phyloP scores from a whole-genome alignment of 2,329 filamentous ascomycete genomes.

The Fusarium longipes region DNA sequence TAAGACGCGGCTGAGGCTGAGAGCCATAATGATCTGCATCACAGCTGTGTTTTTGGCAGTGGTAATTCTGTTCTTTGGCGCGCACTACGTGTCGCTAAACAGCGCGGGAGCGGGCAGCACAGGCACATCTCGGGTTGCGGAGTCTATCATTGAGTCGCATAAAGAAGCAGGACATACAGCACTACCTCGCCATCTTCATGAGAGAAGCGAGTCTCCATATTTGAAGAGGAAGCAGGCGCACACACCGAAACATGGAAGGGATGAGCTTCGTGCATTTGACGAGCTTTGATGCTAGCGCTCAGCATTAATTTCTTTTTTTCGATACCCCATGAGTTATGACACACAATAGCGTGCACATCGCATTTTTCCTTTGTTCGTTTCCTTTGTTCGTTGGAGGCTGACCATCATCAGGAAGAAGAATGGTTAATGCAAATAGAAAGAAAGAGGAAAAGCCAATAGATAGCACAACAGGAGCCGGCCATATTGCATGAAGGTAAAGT shows the following conservation, averaged over 20 bases:
- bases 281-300: slow-evolving; percentile 53
- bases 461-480: too few species aligned
- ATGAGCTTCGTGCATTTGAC: slow-evolving; percentile 58
- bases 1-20: slow-evolving; percentile 71
- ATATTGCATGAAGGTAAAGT: neutral
- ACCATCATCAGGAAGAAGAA: neutral
- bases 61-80: slow-evolving; percentile 55
- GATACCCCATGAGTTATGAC: slow-evolving; percentile 34
- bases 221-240: slow-evolving; percentile 44
- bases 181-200: slow-evolving; percentile 33
- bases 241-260: slow-evolving; percentile 45
- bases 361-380: too few species aligned
- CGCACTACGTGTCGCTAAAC: slow-evolving; percentile 41
- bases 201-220: slow-evolving; percentile 39
- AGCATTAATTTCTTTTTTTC: slow-evolving; percentile 8
- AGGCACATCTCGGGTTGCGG: slow-evolving; percentile 30
- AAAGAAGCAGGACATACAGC: slow-evolving; percentile 40
- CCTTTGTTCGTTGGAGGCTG: neutral
- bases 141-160: slow-evolving; percentile 40
- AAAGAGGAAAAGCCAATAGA: neutral
- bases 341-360: slow-evolving; percentile 24
- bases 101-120: slow-evolving; percentile 12
- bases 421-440: neutral
- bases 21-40: slow-evolving; percentile 71
- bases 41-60: slow-evolving; percentile 61